A percentile compares a stretch with the other conserved stretches of the same genome.
phyloP scores from a whole-genome alignment of 1,284 basidiomycete genomes.

The Spongispora temasekensis region DNA sequence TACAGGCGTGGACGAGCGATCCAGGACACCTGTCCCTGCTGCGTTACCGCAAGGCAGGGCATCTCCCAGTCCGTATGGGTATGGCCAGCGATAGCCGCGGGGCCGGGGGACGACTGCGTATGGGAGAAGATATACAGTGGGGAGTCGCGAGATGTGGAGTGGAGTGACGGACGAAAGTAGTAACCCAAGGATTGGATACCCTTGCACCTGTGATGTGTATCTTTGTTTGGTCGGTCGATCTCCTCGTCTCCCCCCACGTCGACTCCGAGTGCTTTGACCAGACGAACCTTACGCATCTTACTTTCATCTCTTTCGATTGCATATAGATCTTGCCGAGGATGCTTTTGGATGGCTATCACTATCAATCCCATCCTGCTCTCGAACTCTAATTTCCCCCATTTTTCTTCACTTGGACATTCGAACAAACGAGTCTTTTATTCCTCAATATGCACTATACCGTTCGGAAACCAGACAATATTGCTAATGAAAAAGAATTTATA shows the following conservation, averaged over 20 bases:
- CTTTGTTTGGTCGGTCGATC: slow-evolving; percentile 30
- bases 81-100: slow-evolving; percentile 26
- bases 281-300: slow-evolving; percentile 19
- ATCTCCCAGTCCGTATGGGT: slow-evolving; percentile 53
- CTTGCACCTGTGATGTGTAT: slow-evolving; percentile 24
- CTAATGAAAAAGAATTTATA: slow-evolving; percentile 30
- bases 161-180: slow-evolving; percentile 12
- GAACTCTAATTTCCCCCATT: background rate
- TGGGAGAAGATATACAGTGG: background rate
- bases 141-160: slow-evolving; percentile 13
- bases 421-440: slow-evolving; percentile 24
- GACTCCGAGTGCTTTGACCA: slow-evolving; percentile 8
- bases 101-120: background rate
- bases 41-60: slow-evolving; percentile 36
- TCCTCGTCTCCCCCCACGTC: slow-evolving; percentile 4
- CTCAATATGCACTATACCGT: slow-evolving; percentile 24
- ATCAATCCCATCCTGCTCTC: slow-evolving; percentile 9
- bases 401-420: slow-evolving; percentile 20
- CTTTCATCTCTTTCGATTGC: slow-evolving; percentile 11
- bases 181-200: slow-evolving; percentile 17
- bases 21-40: slow-evolving; percentile 36
- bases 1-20: slow-evolving; percentile 29
- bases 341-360: slow-evolving; percentile 20
- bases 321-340: slow-evolving; percentile 27
- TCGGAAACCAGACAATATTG: slow-evolving; percentile 12